Evolutionary conservation across 2,329 filamentous ascomycete genomes (phyloP).

Genomic region (Neonectria hederae): DNA sequence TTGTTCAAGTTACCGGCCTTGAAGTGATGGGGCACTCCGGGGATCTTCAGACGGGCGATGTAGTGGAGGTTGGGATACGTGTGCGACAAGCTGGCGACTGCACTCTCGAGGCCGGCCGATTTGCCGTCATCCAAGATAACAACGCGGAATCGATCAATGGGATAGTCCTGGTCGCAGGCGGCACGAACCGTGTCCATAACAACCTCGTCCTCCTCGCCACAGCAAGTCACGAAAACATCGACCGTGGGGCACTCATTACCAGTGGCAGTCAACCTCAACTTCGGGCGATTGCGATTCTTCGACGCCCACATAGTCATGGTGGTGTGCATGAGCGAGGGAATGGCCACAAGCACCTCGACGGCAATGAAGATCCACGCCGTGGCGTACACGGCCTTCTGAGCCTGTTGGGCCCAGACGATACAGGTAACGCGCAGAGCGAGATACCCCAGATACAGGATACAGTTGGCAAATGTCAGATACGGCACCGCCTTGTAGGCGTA

Average conservation of each 20-base stretch:
- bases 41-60: constrained; percentile 59
- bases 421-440: constrained; percentile 62
- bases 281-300: constrained; percentile 62
- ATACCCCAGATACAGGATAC: constrained; percentile 57
- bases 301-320: constrained; percentile 66
- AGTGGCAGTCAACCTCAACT: constrained; percentile 59
- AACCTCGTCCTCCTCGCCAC: constrained; percentile 64
- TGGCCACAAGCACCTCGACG: constrained; percentile 62
- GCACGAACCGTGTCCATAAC: constrained; percentile 66
- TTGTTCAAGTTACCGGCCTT: constrained; percentile 74
- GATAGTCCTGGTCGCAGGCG: constrained; percentile 65
- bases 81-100: constrained; percentile 49
- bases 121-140: constrained; percentile 65
- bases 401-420: constrained; percentile 60
- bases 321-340: constrained; percentile 66
- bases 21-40: constrained; percentile 63
- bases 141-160: constrained; percentile 61
- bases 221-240: constrained; percentile 67
- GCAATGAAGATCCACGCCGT: constrained; percentile 67
- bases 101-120: constrained; percentile 53
- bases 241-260: constrained; percentile 59
- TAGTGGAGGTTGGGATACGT: constrained; percentile 62
- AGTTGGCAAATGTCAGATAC: constrained; percentile 52
- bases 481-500: constrained; percentile 51
- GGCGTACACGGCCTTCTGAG: constrained; percentile 51